These are phyloP conservation scores for Aristolochia californica DNA, from an alignment of 164 flowering plant genomes.

Conservation along the genomic window DNA sequence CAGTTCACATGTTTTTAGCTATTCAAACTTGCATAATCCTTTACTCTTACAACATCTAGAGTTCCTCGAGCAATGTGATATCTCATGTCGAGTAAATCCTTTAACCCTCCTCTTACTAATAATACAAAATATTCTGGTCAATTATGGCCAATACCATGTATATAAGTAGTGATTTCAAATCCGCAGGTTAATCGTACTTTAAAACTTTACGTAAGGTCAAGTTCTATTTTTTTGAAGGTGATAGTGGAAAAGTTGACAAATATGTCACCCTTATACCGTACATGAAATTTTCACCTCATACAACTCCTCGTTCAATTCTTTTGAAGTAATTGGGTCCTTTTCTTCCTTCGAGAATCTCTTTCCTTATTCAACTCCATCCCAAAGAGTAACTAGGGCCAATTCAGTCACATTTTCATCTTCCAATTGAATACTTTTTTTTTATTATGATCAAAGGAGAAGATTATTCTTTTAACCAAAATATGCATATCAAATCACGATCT, in stretches of 20 bases:
- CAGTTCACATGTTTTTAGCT: too few species aligned
- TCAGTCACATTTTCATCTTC: neutral
- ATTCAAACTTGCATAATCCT: too few species aligned
- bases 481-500: too few species aligned
- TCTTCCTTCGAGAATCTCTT: neutral
- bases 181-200: conserved; percentile 3
- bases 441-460: too few species aligned
- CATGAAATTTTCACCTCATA: neutral
- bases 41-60: too few species aligned
- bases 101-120: too few species aligned
- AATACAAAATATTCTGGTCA: neutral
- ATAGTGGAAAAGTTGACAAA: conserved; percentile 4
- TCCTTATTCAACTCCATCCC: too few species aligned
- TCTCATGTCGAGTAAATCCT: too few species aligned
- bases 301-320: neutral
- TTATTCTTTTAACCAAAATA: too few species aligned
- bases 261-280: conserved; percentile 7
- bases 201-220: conserved; percentile 2
- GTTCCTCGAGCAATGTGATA: too few species aligned
- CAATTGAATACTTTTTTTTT: too few species aligned
- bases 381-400: neutral
- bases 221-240: neutral
- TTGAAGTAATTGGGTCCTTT: neutral
- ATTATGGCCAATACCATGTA: too few species aligned
- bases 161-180: conserved; percentile 2